Percentiles rank a stretch among this genome's conserved stretches.
Evolutionary conservation across 345 rosid genomes (phyloP).

Genomic region (Citrus hindsii): DNA sequence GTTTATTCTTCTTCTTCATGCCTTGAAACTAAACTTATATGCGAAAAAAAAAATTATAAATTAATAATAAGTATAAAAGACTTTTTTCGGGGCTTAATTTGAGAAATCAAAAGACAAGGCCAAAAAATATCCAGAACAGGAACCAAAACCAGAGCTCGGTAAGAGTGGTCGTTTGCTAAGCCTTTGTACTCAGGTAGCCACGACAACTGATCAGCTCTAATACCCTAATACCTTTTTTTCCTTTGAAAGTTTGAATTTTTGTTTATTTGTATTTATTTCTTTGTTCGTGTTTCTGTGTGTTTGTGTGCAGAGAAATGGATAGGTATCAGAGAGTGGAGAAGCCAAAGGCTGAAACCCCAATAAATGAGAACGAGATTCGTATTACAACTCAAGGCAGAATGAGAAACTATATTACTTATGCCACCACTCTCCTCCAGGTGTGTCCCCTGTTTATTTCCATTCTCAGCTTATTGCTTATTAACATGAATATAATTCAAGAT

Average conservation of each 20-base stretch:
- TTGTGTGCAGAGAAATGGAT: conserved; percentile 44
- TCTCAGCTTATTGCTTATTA: too few relatives aligned
- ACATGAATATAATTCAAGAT: too few relatives aligned
- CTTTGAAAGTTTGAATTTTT: not conserved
- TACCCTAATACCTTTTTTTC: not conserved
- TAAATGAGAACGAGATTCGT: conserved; percentile 59
- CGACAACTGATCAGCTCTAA: not conserved
- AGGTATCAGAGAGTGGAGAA: conserved; percentile 76
- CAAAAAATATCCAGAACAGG: not conserved
- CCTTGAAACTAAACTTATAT: too few relatives aligned
- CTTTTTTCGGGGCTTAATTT: conserved; percentile 6
- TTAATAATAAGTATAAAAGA: not conserved
- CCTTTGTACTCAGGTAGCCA: not conserved
- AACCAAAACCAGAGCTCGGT: too few relatives aligned
- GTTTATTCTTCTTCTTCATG: not conserved
- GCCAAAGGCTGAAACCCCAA: conserved; percentile 57
- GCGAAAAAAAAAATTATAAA: too few relatives aligned
- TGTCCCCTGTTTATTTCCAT: not conserved
- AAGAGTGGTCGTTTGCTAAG: too few relatives aligned
- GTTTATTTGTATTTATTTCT: not conserved
- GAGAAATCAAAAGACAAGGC: conserved; percentile 5
- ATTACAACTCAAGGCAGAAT: conserved; percentile 54
- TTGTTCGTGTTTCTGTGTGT: not conserved
- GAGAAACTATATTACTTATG: conserved; percentile 69
- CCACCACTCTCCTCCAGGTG: conserved; percentile 74